phyloP scores from a whole-genome alignment of 2,329 filamentous ascomycete species.

The Penicillium oxalicum region DNA sequence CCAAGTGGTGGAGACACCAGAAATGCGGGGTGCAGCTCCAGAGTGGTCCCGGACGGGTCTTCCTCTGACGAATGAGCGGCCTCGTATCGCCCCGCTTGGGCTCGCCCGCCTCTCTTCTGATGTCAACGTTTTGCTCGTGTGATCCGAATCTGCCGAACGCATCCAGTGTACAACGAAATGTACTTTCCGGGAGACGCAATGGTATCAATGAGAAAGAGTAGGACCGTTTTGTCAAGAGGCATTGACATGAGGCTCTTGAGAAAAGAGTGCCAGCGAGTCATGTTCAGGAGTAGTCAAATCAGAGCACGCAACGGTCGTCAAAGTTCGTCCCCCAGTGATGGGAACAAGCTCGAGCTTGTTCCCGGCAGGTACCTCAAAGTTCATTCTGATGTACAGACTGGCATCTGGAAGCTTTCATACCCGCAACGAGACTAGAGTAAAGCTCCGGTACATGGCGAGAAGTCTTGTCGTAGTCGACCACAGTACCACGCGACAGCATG shows the following conservation, averaged over 20 bases:
- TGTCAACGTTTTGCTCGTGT: slow-evolving; percentile 27
- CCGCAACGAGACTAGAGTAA: no score
- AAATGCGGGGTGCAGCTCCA: slow-evolving; percentile 36
- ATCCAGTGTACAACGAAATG: neutral
- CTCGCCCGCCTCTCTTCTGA: slow-evolving; percentile 13
- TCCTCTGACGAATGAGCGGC: no score
- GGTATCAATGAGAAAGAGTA: no score
- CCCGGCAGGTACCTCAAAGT: neutral
- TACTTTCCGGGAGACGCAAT: neutral
- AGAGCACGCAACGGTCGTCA: neutral
- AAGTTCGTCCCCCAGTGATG: neutral
- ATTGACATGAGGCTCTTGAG: no score
- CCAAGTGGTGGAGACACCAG: neutral
- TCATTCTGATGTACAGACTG: no score
- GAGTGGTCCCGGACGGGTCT: slow-evolving; percentile 12
- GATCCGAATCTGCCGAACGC: slow-evolving; percentile 24
- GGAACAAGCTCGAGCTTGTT: neutral
- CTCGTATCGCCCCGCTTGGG: neutral
- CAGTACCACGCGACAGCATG: no score
- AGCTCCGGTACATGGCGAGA: neutral
- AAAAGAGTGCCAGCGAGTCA: neutral
- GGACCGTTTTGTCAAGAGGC: no score
- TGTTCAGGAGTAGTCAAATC: neutral
- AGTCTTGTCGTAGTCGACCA: no score
- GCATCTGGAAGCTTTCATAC: no score